Evolutionary conservation across 2,329 filamentous ascomycete species (phyloP).

Genomic region (Colletotrichum eremochloae): DNA sequence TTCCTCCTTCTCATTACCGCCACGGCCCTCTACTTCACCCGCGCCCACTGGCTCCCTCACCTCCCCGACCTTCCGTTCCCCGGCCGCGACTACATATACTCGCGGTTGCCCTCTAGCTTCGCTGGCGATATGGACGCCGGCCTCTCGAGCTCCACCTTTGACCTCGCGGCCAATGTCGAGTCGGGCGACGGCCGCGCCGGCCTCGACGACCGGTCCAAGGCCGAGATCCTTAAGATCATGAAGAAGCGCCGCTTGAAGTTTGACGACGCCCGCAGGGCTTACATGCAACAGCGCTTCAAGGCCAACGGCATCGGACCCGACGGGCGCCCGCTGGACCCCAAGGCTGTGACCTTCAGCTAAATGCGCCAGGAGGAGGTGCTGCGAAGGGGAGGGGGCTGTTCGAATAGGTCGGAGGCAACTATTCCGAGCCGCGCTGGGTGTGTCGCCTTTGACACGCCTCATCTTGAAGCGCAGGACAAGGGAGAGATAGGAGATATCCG

Average conservation of each 20-base stretch:
- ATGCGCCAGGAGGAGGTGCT: slow-evolving; percentile 43
- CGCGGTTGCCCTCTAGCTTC: slow-evolving; percentile 82
- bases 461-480: neutral
- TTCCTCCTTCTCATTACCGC: slow-evolving; percentile 78
- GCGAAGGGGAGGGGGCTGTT: neutral
- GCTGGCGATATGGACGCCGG: slow-evolving; percentile 89
- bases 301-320: slow-evolving; percentile 91
- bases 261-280: slow-evolving; percentile 89
- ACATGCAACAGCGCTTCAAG: slow-evolving; percentile 87
- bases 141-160: slow-evolving; percentile 85
- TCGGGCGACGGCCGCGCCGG: slow-evolving; percentile 84
- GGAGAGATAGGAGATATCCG: neutral
- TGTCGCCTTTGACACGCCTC: neutral
- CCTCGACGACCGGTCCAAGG: slow-evolving; percentile 83
- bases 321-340: slow-evolving; percentile 89
- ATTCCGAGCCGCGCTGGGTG: neutral
- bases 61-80: slow-evolving; percentile 72
- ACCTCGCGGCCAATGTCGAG: slow-evolving; percentile 84
- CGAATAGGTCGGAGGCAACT: neutral
- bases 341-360: slow-evolving; percentile 92
- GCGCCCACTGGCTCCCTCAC: slow-evolving; percentile 79
- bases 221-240: slow-evolving; percentile 91
- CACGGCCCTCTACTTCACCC: slow-evolving; percentile 85
- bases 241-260: slow-evolving; percentile 85
- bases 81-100: slow-evolving; percentile 76